Evolutionary conservation across 1,139 yeast genomes (phyloP).

Genomic region (Kazachstania sp.): DNA sequence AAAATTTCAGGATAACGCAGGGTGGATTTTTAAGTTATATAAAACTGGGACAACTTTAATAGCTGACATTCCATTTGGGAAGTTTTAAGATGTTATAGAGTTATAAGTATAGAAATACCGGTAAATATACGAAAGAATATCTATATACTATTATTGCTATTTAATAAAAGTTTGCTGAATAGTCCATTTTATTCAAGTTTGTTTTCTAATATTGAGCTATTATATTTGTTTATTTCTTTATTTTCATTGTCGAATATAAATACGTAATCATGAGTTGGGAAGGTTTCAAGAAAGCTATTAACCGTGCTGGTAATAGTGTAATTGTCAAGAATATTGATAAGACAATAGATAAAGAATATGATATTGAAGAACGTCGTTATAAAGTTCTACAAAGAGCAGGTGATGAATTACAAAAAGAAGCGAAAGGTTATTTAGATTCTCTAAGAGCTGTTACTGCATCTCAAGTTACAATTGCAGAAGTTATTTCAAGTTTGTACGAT

Average conservation of each 20-base stretch:
- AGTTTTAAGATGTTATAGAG: no score
- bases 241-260: not conserved
- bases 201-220: no score
- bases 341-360: slow-evolving; percentile 86
- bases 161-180: no score
- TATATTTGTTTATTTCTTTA: not conserved
- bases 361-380: slow-evolving; percentile 87
- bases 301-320: slow-evolving; percentile 83
- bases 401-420: slow-evolving; percentile 70
- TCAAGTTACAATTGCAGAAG: slow-evolving; percentile 93
- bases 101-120: not conserved
- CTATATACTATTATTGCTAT: no score
- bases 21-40: no score
- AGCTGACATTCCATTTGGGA: not conserved
- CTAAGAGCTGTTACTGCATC: slow-evolving; percentile 91
- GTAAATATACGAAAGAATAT: no score
- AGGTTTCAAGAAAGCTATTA: slow-evolving; percentile 93
- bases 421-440: slow-evolving; percentile 90
- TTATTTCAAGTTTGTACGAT: slow-evolving; percentile 86
- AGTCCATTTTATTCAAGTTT: no score
- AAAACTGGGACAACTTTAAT: not conserved
- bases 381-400: slow-evolving; percentile 75
- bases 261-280: slow-evolving; percentile 73
- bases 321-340: slow-evolving; percentile 81
- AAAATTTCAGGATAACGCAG: no score